Conservation (phyloP, 768 basidiomycete genomes). For the Calocera cornea region DNA sequence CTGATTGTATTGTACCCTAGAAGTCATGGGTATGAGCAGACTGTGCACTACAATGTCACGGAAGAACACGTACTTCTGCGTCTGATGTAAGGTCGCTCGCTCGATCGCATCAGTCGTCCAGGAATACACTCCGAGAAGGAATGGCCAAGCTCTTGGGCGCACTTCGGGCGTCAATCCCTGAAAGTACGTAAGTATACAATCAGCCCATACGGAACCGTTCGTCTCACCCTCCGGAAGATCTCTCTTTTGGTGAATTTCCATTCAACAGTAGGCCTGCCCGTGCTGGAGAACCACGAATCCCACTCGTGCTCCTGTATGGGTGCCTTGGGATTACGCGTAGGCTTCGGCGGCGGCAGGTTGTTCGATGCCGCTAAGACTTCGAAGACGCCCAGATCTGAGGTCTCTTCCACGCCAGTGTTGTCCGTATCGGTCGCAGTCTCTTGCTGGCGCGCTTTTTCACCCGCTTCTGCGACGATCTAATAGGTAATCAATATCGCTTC, state of each 20-base stretch:
- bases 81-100: constrained; percentile 46
- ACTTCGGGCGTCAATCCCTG: constrained; percentile 46
- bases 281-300: constrained; percentile 61
- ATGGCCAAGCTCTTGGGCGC: constrained; percentile 78
- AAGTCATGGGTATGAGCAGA: background rate
- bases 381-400: constrained; percentile 60
- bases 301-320: constrained; percentile 65
- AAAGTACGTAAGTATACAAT: background rate
- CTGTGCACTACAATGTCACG: background rate
- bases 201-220: background rate
- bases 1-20: constrained; percentile 52
- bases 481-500: background rate
- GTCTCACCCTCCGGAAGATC: constrained; percentile 49
- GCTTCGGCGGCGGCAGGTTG: constrained; percentile 66
- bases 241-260: constrained; percentile 60
- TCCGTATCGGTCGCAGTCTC: constrained; percentile 46
- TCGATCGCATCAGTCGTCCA: constrained; percentile 62
- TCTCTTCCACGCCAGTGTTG: constrained; percentile 18
- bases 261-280: constrained; percentile 52
- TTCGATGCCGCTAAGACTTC: constrained; percentile 46
- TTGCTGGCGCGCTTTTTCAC: constrained; percentile 69
- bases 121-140: constrained; percentile 66
- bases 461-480: constrained; percentile 75
- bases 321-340: constrained; percentile 65
- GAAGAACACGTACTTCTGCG: constrained; percentile 38